Conservation (phyloP, 2,329 filamentous ascomycete genomes). For the Aspergillus aculeatinus region DNA sequence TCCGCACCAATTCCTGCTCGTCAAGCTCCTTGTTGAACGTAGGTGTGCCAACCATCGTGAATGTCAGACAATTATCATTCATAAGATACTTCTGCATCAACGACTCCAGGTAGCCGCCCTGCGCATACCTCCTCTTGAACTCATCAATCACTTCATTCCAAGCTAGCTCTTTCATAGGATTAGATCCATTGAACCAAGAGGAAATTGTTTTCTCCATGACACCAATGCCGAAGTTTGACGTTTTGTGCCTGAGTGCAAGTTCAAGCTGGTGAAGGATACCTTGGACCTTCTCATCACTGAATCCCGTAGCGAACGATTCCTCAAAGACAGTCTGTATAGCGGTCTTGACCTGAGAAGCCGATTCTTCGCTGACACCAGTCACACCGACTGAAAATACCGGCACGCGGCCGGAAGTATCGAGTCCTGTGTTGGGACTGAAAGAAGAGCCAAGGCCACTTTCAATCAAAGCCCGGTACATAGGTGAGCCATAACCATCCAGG, state of each 20-base stretch:
- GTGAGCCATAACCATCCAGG: constrained; percentile 93
- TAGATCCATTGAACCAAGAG: constrained; percentile 92
- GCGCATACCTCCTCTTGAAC: constrained; percentile 74
- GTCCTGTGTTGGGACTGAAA: constrained; percentile 92
- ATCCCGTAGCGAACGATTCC: constrained; percentile 71
- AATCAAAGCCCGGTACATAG: constrained; percentile 82
- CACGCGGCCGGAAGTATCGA: constrained; percentile 72
- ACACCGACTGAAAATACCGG: constrained; percentile 89
- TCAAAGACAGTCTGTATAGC: constrained; percentile 71
- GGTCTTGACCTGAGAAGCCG: constrained; percentile 73
- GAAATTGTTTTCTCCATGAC: constrained; percentile 85
- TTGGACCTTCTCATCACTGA: constrained; percentile 86
- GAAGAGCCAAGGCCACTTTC: constrained; percentile 88
- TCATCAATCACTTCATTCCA: constrained; percentile 86
- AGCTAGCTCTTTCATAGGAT: constrained; percentile 85
- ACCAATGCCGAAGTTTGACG: constrained; percentile 88
- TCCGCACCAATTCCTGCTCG: constrained; percentile 71
- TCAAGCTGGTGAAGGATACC: constrained; percentile 93
- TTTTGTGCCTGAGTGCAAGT: constrained; percentile 92
- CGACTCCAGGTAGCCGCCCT: constrained; percentile 77
- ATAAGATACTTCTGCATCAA: constrained; percentile 87
- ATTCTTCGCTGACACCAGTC: constrained; percentile 79
- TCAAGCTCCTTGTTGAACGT: constrained; percentile 72
- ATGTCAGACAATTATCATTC: constrained; percentile 81
- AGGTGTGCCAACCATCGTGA: constrained; percentile 87